Percentiles rank a stretch among this genome's conserved stretches.
These are phyloP conservation scores for Bullera alba DNA, from an alignment of 768 basidiomycete genomes.

Conservation along the genomic window DNA sequence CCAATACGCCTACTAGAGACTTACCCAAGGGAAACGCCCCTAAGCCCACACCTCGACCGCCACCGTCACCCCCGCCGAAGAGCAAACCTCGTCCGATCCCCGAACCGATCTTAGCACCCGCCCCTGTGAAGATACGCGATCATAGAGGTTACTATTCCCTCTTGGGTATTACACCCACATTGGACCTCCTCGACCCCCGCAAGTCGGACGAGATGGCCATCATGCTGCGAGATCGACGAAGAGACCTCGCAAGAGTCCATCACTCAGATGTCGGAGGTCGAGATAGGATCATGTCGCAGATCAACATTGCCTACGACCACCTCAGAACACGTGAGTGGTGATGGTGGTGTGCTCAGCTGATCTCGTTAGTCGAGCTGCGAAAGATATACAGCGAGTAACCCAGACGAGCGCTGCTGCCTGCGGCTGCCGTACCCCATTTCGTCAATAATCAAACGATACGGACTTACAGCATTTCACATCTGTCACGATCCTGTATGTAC, in stretches of 20 bases:
- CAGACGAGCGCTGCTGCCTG: no score
- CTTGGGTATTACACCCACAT: background rate
- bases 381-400: background rate
- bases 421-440: no score
- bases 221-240: background rate
- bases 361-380: background rate
- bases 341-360: background rate
- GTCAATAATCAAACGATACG: no score
- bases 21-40: background rate
- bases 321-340: background rate
- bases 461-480: no score
- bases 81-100: background rate
- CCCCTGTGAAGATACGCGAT: background rate
- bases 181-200: background rate
- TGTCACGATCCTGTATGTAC: background rate
- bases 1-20: no score
- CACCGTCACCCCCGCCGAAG: background rate
- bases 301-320: background rate
- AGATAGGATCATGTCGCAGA: background rate
- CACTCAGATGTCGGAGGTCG: background rate
- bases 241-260: background rate
- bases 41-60: background rate
- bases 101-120: no score
- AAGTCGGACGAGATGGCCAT: background rate
- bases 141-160: background rate